Percentiles rank a stretch among this genome's conserved stretches.
phyloP scores from a whole-genome alignment of 768 basidiomycete genomes.

The Leccinum variicolor region DNA sequence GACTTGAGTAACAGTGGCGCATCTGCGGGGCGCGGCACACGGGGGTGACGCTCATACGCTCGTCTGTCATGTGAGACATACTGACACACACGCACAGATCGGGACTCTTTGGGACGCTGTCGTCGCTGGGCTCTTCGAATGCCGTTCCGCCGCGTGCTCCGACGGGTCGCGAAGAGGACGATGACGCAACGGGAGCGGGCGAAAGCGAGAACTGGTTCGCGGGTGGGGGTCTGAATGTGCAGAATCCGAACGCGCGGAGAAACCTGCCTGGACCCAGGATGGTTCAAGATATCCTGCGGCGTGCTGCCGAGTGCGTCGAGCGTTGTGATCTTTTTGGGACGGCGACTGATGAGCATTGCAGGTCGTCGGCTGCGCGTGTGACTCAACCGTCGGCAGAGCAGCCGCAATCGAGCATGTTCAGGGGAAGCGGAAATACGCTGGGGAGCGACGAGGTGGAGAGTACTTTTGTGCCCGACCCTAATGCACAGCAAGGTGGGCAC shows the following conservation, averaged over 20 bases:
- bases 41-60: constrained; percentile 8
- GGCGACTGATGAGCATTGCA: constrained; percentile 5
- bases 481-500: constrained; percentile 32
- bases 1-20: constrained; percentile 35
- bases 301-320: constrained; percentile 70
- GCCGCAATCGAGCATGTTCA: constrained; percentile 41
- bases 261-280: constrained; percentile 52
- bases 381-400: constrained; percentile 10
- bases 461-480: constrained; percentile 71
- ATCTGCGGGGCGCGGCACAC: constrained; percentile 21
- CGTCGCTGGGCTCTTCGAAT: constrained; percentile 27
- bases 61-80: background rate
- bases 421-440: constrained; percentile 76
- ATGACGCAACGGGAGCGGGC: constrained; percentile 37
- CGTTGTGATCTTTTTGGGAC: background rate
- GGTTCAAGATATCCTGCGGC: constrained; percentile 70
- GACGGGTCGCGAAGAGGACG: constrained; percentile 40
- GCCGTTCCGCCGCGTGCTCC: constrained; percentile 13
- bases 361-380: constrained; percentile 18
- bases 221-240: constrained; percentile 90
- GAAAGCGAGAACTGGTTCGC: constrained; percentile 78
- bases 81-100: constrained; percentile 15
- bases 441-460: constrained; percentile 91
- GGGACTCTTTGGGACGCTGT: constrained; percentile 35
- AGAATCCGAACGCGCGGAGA: constrained; percentile 66